These are phyloP conservation scores for Juncus effusus DNA, from an alignment of 176 grass and related monocot genomes.

Conservation along the genomic window DNA sequence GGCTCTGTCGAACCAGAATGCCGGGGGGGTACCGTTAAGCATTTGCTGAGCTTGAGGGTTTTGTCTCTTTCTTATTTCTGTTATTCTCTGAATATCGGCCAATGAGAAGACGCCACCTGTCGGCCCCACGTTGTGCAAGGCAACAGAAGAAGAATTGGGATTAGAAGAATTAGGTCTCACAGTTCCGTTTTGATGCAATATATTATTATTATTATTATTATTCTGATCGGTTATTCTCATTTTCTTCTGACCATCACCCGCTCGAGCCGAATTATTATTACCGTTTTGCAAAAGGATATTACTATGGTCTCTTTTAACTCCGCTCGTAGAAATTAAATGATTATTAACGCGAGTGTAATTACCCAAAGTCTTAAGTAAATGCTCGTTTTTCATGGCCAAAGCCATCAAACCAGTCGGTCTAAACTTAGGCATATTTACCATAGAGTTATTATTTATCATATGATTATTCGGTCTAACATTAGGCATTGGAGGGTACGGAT, in stretches of 20 bases:
- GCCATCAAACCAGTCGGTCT: slow-evolving; percentile 11
- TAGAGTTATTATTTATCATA: slow-evolving; percentile 25
- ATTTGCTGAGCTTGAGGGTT: slow-evolving; percentile 11
- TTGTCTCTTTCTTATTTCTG: slow-evolving; percentile 23
- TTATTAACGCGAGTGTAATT: neutral
- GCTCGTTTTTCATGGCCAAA: slow-evolving; percentile 33
- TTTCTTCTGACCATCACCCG: slow-evolving; percentile 40
- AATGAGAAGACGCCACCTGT: slow-evolving; percentile 21
- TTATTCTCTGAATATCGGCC: slow-evolving; percentile 39
- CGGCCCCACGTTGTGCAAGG: neutral
- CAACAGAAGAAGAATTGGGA: slow-evolving; percentile 29
- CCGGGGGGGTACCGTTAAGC: slow-evolving; percentile 23
- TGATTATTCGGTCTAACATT: slow-evolving; percentile 10
- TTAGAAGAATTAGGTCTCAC: no score
- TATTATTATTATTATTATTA: slow-evolving; percentile 2
- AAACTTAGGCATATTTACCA: no score
- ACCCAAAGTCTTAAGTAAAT: slow-evolving; percentile 17
- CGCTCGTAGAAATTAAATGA: slow-evolving; percentile 15
- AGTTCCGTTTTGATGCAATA: neutral
- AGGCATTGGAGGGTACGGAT: slow-evolving; percentile 2
- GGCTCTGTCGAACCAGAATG: neutral
- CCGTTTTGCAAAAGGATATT: slow-evolving; percentile 24
- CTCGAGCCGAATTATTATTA: slow-evolving; percentile 16
- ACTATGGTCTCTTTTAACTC: slow-evolving; percentile 44
- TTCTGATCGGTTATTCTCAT: slow-evolving; percentile 36